A percentile compares a stretch with the other conserved stretches of the same genome.
These are phyloP conservation scores for Luffa aegyptiaca DNA, from an alignment of 306 rosid genomes.

Conservation along the genomic window DNA sequence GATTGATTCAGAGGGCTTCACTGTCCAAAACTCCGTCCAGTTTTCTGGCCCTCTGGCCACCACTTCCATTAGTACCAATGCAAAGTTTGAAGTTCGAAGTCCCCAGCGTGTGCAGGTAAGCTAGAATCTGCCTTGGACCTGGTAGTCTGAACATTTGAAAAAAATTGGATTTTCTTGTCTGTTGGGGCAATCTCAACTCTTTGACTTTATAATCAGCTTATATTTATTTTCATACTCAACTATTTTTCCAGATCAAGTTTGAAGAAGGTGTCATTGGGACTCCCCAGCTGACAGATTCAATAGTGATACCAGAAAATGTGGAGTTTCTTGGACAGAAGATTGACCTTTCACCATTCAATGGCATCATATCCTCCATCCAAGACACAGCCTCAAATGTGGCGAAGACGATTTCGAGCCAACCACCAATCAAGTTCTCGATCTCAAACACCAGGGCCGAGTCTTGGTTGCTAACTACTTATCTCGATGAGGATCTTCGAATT, in stretches of 20 bases:
- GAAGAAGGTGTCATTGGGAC: conserved; percentile 86
- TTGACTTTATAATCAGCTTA: neutral
- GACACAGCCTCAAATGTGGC: conserved; percentile 76
- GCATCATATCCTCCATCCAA: conserved; percentile 56
- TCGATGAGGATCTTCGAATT: conserved; percentile 74
- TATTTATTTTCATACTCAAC: neutral
- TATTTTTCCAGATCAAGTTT: conserved; percentile 49
- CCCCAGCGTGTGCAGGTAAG: conserved; percentile 82
- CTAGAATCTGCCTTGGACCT: neutral
- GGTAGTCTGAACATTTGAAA: neutral
- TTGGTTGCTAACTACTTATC: conserved; percentile 80
- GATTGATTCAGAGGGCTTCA: conserved; percentile 50
- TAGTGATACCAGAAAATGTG: conserved; percentile 78
- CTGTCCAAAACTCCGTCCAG: conserved; percentile 74
- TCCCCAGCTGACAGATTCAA: conserved; percentile 80
- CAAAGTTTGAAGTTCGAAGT: conserved; percentile 74
- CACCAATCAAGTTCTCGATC: conserved; percentile 70
- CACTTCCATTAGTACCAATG: conserved; percentile 75
- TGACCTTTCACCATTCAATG: conserved; percentile 63
- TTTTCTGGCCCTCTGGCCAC: conserved; percentile 73
- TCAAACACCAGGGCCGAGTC: conserved; percentile 50
- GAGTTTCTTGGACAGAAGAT: conserved; percentile 78
- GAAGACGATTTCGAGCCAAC: conserved; percentile 56
- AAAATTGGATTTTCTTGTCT: neutral
- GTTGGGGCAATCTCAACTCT: neutral